phyloP scores from a whole-genome alignment of 768 basidiomycete genomes.

The Phanerodontia chrysosporium region DNA sequence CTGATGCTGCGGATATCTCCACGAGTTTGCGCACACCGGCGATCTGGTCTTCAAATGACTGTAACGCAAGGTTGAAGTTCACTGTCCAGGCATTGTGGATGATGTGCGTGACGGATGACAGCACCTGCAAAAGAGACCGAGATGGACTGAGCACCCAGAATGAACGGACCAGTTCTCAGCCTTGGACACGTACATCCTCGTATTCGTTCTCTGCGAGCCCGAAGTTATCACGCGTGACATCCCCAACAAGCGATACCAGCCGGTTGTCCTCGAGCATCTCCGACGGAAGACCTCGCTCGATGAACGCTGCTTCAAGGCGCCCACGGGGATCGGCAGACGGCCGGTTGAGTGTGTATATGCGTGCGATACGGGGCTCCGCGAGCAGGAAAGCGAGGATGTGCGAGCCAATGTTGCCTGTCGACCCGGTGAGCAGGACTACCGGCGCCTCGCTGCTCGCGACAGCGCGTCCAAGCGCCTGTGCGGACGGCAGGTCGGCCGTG shows the following conservation, averaged over 20 bases:
- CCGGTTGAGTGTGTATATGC: slow-evolving; percentile 13
- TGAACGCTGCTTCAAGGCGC: slow-evolving; percentile 1
- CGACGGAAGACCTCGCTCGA: slow-evolving; percentile 5
- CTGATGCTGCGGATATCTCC: slow-evolving; percentile 26
- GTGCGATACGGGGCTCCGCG: not conserved
- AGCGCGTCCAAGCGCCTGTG: not conserved
- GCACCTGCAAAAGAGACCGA: slow-evolving; percentile 3
- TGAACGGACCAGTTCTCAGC: too few species aligned
- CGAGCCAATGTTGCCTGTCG: slow-evolving; percentile 12
- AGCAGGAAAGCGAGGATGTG: slow-evolving; percentile 11
- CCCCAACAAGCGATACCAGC: slow-evolving; percentile 7
- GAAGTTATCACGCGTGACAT: slow-evolving; percentile 4
- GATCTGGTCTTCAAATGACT: slow-evolving; percentile 28
- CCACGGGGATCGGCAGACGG: not conserved
- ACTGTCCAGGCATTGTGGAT: slow-evolving; percentile 26
- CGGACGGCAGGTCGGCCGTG: not conserved
- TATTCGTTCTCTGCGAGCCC: slow-evolving; percentile 1
- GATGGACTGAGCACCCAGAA: too few species aligned
- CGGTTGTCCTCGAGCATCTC: slow-evolving; percentile 3
- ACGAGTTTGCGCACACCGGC: slow-evolving; percentile 29
- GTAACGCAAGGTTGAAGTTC: slow-evolving; percentile 30
- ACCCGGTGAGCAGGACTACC: slow-evolving; percentile 11
- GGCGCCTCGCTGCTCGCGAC: not conserved
- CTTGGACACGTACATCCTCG: slow-evolving; percentile 8
- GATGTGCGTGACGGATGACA: slow-evolving; percentile 5